Evolutionary conservation across 495 filamentous ascomycete species (phyloP).

Genomic region (Penicillium flavigenum): DNA sequence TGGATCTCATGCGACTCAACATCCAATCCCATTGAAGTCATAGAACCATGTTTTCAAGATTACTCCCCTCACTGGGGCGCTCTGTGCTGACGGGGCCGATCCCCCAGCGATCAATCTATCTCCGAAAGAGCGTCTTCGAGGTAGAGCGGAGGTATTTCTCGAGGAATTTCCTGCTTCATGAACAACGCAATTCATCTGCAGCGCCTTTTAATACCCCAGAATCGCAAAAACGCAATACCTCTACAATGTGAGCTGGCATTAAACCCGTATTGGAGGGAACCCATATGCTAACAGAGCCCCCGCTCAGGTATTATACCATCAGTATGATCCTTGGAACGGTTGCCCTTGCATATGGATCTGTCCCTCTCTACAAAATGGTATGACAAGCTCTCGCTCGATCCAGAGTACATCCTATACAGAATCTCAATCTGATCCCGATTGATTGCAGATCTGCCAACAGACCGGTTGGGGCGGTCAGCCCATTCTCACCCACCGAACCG

Average conservation of each 20-base stretch:
- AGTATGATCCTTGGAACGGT: slow-evolving; percentile 88
- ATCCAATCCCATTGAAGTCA: slow-evolving; percentile 15
- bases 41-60: slow-evolving; percentile 37
- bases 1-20: slow-evolving; percentile 14
- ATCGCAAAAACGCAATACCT: slow-evolving; percentile 44
- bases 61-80: slow-evolving; percentile 30
- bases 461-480: slow-evolving; percentile 95
- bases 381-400: background rate
- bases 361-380: slow-evolving; percentile 98
- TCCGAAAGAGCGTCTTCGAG: slow-evolving; percentile 20
- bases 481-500: slow-evolving; percentile 71
- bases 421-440: slow-evolving; percentile 8
- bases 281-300: background rate
- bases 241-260: slow-evolving; percentile 37
- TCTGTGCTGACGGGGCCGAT: slow-evolving; percentile 18
- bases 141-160: slow-evolving; percentile 41
- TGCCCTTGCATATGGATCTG: slow-evolving; percentile 90
- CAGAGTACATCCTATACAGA: background rate
- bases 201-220: slow-evolving; percentile 44
- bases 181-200: slow-evolving; percentile 32
- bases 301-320: slow-evolving; percentile 73
- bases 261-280: background rate
- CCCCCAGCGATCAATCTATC: slow-evolving; percentile 17
- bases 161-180: slow-evolving; percentile 32
- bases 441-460: slow-evolving; percentile 82